Evolutionary conservation across 106 monocot genomes (phyloP), one percentile per base, ranked within the genome.

Genomic region (Platanthera guangdongensis): DNA sequence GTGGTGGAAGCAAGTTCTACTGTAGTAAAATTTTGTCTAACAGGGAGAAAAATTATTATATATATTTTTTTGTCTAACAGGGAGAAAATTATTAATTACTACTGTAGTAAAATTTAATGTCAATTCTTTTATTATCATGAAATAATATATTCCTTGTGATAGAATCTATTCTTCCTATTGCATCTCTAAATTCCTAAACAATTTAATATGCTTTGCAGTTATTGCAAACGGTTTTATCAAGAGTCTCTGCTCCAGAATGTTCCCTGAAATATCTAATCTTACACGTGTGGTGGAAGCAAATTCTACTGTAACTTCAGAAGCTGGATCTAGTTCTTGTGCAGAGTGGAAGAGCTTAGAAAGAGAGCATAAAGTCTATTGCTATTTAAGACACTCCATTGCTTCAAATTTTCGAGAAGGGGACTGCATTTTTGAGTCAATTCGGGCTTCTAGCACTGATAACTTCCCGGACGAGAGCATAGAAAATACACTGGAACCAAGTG

Each of bases 391-490:
- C 25, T 60, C 71, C 54, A 76, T 89, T 76, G 55, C 78, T 55
- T 85, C 75, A 52, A 74, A 73, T 65, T 7, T 22, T 9, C 50
- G 64, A 74, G 69, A 19, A 80, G 77, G 50, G 16, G 83, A 86
- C 25, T 90, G 85, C 76, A 80, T 84, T 39, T 28, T 69, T 62
- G 14, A 69, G 21, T 63, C 92, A 59, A 81, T 95, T 59, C 59
- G 76, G 57, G 95, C 92, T 54, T 95, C 95, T 14, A 95, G 92
- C 74, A 95, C 95, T 72, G 95, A 95, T 67, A 90, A 90, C 79
- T 90, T 81, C 82, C 92, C 92, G 46, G 81, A 78, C 76, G 97
- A 99, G 84, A 82, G 89, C 74, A 92, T 94, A 52, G 80, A 82
- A 9, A 82, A 92, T 74, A 99, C 97, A 55, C 57, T 94, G 72